Percentiles rank a stretch among this genome's conserved stretches.
These are phyloP conservation scores for Aurinia saxatilis DNA, from an alignment of 345 rosid genomes.

Conservation along the genomic window DNA sequence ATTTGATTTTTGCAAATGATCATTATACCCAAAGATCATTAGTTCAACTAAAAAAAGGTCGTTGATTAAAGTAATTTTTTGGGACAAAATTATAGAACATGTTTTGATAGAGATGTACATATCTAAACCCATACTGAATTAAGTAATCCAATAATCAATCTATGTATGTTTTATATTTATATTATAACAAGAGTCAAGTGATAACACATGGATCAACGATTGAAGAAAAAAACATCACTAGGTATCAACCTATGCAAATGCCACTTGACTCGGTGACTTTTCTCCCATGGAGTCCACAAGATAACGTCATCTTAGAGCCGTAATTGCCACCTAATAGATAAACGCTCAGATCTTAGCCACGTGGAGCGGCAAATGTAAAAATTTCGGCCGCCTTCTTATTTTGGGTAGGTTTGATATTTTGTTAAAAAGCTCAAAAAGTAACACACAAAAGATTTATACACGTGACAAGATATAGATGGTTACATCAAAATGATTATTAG, in stretches of 20 bases:
- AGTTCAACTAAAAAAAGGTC: no score
- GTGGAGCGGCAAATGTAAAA: not conserved
- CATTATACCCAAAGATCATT: no score
- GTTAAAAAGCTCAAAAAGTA: slow-evolving; percentile 10
- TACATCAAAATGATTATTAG: not conserved
- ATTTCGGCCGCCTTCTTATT: slow-evolving; percentile 2
- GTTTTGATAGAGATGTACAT: no score
- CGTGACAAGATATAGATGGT: slow-evolving; percentile 10
- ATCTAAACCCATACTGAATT: no score
- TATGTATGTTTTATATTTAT: no score
- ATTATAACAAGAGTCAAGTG: no score
- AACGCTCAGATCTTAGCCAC: slow-evolving; percentile 13
- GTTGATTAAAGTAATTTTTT: no score
- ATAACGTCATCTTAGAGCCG: not conserved
- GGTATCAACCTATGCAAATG: slow-evolving; percentile 5
- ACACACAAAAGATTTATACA: not conserved
- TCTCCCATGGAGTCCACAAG: not conserved
- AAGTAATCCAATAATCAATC: no score
- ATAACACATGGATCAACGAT: no score
- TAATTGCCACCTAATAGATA: slow-evolving; percentile 16
- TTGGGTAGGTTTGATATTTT: slow-evolving; percentile 16
- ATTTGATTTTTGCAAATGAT: no score
- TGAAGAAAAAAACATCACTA: not conserved
- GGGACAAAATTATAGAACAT: no score
- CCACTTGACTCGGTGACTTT: not conserved